phyloP scores from a whole-genome alignment of 306 rosid genomes.

The Quercus suber region DNA sequence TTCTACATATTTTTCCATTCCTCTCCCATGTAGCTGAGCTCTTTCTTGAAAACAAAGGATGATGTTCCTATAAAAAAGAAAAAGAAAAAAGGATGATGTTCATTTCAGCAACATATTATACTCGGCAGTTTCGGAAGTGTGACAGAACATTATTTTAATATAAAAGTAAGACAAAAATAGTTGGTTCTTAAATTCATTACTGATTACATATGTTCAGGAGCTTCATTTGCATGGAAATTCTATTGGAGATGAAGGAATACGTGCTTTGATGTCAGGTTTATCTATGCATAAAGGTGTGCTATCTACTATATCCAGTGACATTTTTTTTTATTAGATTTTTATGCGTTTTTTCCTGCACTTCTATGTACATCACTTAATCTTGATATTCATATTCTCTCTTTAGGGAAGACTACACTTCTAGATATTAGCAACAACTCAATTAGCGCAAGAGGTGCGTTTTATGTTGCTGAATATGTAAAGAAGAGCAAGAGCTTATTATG shows the following conservation, averaged over 20 bases:
- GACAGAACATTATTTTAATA: neutral
- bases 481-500: conserved; percentile 69
- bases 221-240: conserved; percentile 96
- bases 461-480: conserved; percentile 74
- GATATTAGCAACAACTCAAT: conserved; percentile 89
- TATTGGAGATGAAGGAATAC: conserved; percentile 90
- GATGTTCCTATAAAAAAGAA: neutral
- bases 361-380: conserved; percentile 16
- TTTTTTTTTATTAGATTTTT: conserved; percentile 13
- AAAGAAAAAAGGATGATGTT: no score
- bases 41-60: neutral
- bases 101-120: neutral
- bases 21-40: neutral
- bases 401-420: conserved; percentile 74
- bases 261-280: conserved; percentile 76
- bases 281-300: conserved; percentile 68
- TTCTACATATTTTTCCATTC: neutral
- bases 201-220: conserved; percentile 47
- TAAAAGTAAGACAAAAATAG: neutral
- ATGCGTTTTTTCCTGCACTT: conserved; percentile 4
- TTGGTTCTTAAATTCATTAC: neutral
- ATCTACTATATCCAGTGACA: conserved; percentile 10
- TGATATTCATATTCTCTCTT: conserved; percentile 35
- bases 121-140: neutral
- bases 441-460: conserved; percentile 77